phyloP scores from a whole-genome alignment of 164 flowering plant species.

The Vitis rotundifolia region DNA sequence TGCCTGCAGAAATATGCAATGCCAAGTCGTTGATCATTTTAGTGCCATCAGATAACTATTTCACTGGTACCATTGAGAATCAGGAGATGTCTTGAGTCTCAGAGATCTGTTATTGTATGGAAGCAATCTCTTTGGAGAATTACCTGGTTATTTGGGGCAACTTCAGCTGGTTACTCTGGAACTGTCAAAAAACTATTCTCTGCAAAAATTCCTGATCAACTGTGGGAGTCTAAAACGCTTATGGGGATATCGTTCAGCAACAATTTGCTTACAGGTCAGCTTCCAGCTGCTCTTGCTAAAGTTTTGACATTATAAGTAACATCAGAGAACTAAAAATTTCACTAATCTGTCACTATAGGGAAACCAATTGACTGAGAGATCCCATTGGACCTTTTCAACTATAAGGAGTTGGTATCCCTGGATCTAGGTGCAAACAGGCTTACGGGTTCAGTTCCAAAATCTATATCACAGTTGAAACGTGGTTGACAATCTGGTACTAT shows the following conservation, averaged over 20 bases:
- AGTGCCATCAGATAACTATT: slow-evolving; percentile 40
- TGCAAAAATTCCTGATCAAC: slow-evolving; percentile 50
- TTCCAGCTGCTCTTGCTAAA: slow-evolving; percentile 34
- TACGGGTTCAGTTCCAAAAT: not conserved
- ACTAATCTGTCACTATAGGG: slow-evolving; percentile 61
- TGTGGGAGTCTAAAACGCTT: slow-evolving; percentile 59
- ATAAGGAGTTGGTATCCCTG: slow-evolving; percentile 48
- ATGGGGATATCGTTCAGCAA: slow-evolving; percentile 44
- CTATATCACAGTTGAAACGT: too few relatives aligned
- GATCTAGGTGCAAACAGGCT: slow-evolving; percentile 55
- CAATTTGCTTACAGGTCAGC: slow-evolving; percentile 48
- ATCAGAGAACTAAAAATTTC: slow-evolving; percentile 54
- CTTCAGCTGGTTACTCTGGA: slow-evolving; percentile 49
- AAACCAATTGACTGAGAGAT: slow-evolving; percentile 43
- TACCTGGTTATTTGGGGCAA: slow-evolving; percentile 56
- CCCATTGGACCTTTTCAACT: slow-evolving; percentile 51
- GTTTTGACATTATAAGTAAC: slow-evolving; percentile 29
- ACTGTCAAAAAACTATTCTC: slow-evolving; percentile 51
- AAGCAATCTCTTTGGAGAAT: slow-evolving; percentile 45
- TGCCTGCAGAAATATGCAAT: slow-evolving; percentile 47
- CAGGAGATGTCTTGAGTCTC: slow-evolving; percentile 39
- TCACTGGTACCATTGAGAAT: slow-evolving; percentile 46
- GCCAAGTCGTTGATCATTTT: slow-evolving; percentile 32
- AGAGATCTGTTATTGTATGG: slow-evolving; percentile 46
- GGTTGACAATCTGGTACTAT: too few relatives aligned